Base-by-base conservation (phyloP, 768 basidiomycete genomes). In the Terana coerulea region DNA sequence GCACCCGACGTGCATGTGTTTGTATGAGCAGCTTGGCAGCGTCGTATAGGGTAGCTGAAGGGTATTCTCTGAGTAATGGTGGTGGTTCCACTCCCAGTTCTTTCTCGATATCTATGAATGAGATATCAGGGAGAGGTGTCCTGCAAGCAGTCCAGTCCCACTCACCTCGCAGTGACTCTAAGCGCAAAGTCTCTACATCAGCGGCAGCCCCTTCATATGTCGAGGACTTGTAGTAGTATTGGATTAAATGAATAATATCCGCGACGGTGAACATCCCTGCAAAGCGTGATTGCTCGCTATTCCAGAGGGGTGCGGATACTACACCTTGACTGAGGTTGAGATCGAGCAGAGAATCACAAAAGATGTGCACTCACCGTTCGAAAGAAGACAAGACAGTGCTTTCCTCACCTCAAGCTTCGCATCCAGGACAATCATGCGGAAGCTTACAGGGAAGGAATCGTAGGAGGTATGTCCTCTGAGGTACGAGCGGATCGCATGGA, bases 251-350 rank as follows among this genome's bases (percentile, higher is more conserved):
- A 52, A 99, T 98, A 67, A 99, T 94, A 69, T 99, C 97, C 51
- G 93, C 81, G n/a, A 98, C 92, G 8, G 97, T 99, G 64, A 99
- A 88, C 95, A 99, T 98, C 54, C 97, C 97, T 8, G 92, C 91
- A 63, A 99, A 99, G 35, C 76, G 82, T 4, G 91, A 95, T 54
- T 81, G 83, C 57, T 93, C 90, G 67, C 93, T 95, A 73, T 98
- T 95, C 92, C 95, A 99, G 22, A 99, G 75, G 11, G 97, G 95
- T 0, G 97, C 97, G 5, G 97, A 98, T 19, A 98, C 95, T 53
- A 98, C 95, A 55, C 94, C 95, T n/a, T 97, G 65, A 6, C 37
- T 29, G 34, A 17, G 41, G 46, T 57, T 28, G 60, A 60, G 42
- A 40, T 40, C 30, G 40, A 9, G 54, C 34, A 48, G 41, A 33